phyloP scores from a whole-genome alignment of 2,329 filamentous ascomycete species.

The Moelleriella libera region DNA sequence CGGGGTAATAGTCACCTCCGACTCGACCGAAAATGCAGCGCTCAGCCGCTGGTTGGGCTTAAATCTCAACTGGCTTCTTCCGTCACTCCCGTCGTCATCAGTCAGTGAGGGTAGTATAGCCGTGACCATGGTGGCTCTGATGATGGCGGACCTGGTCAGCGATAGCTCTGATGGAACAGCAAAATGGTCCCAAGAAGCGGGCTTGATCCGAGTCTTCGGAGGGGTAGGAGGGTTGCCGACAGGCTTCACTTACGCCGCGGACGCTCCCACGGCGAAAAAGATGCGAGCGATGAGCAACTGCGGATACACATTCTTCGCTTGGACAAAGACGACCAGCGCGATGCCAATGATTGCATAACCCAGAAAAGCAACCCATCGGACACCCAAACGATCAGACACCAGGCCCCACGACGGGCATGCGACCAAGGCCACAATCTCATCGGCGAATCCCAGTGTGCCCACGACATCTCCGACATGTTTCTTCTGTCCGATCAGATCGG shows the following conservation, averaged over 20 bases:
- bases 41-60: conserved; percentile 37
- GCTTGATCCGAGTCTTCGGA: too few relatives aligned
- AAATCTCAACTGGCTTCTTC: conserved; percentile 11
- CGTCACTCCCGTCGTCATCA: conserved; percentile 25
- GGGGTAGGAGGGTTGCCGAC: too few relatives aligned
- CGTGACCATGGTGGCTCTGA: conserved; percentile 83
- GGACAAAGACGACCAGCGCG: conserved; percentile 67
- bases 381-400: conserved; percentile 62
- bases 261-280: conserved; percentile 79
- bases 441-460: conserved; percentile 71
- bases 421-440: conserved; percentile 68
- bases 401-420: conserved; percentile 73
- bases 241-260: conserved; percentile 51
- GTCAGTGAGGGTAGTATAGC: conserved; percentile 70
- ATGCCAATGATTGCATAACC: conserved; percentile 75
- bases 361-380: conserved; percentile 55
- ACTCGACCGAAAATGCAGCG: conserved; percentile 54
- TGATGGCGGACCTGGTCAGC: background rate
- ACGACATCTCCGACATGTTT: conserved; percentile 64
- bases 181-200: background rate
- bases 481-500: conserved; percentile 64
- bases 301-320: conserved; percentile 77
- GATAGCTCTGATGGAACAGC: background rate
- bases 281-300: conserved; percentile 73
- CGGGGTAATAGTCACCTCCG: conserved; percentile 63